Base-by-base conservation (phyloP, 169 alveolate genomes). In the Plasmodium vinckei region DNA sequence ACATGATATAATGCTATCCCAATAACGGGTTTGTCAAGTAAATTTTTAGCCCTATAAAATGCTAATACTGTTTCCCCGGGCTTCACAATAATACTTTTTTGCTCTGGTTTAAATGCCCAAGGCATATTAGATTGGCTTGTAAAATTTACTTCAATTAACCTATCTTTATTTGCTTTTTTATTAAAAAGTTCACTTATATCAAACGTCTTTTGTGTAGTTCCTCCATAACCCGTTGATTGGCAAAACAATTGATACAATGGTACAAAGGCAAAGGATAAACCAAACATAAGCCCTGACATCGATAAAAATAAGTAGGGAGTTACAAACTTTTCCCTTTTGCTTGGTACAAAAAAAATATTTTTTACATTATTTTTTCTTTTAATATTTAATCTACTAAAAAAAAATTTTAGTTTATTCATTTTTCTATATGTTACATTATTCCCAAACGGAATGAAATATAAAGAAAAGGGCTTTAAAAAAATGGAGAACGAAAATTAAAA, bases 1-100 rank as follows among this genome's bases (percentile, higher is more conserved):
- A 97, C 98, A 89, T 95, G 96, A 79, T 97, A 97, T 9, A 97
- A 95, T 21, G 99, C 96, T 23, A 97, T 93, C 13, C 99, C 99
- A 25, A 95, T 95, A 46, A 95, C 72, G 9, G 98, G 98, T 39
- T 88, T 77, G 56, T 93, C 87, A 5, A 88, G 87, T 27, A 89
- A 33, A 84, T 95, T 95, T 88, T 88, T 95, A 64, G 97, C 98
- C 1, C 94, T 93, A 89, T 94, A 96, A 88, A 96, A 96, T 19
- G 97, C 97, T 73, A 96, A 90, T n/a, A 97, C 96, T 5, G 98
- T 94, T 92, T 96, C 98, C 53, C 98, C 98, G 12, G 97, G 97
- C 33, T 95, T 94, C 19, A 96, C 94, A 49, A 94, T 93, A 25
- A 96, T 92, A 17, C 87, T 91, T 75, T 94, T 92, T 91, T 96